A percentile compares a stretch with the other conserved stretches of the same genome.
Evolutionary conservation across 2,329 filamentous ascomycete species (phyloP).

Genomic region (Pseudopyrenochaeta lycopersici): DNA sequence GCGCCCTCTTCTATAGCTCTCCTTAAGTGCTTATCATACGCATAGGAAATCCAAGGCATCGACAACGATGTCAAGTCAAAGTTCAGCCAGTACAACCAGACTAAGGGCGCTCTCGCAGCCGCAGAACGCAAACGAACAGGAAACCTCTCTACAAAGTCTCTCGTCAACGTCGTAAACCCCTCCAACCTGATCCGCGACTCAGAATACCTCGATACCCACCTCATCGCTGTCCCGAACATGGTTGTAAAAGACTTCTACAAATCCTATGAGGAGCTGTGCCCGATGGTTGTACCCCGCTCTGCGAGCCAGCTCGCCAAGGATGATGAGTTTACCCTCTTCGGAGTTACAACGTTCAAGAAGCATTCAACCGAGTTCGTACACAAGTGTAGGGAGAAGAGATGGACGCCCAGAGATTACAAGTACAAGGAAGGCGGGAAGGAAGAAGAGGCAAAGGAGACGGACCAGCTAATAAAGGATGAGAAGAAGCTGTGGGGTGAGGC

Average conservation of each 20-base stretch:
- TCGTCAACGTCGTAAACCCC: conserved; percentile 87
- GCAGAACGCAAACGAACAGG: conserved; percentile 91
- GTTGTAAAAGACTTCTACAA: conserved; percentile 87
- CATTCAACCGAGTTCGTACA: conserved; percentile 85
- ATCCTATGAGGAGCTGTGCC: conserved; percentile 85
- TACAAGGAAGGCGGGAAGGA: conserved; percentile 90
- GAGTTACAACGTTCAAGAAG: conserved; percentile 94
- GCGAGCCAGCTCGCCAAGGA: conserved; percentile 82
- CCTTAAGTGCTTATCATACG: neutral
- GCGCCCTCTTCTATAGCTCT: neutral
- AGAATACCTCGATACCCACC: conserved; percentile 95
- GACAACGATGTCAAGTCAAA: conserved; percentile 97
- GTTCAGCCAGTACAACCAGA: conserved; percentile 90
- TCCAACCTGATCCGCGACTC: conserved; percentile 79
- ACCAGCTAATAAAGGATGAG: conserved; percentile 83
- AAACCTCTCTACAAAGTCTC: conserved; percentile 92
- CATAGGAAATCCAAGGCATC: conserved; percentile 84
- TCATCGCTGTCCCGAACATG: conserved; percentile 85
- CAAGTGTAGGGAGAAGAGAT: conserved; percentile 91
- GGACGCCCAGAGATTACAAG: conserved; percentile 94
- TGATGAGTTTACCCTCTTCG: conserved; percentile 87
- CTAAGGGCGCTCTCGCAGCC: conserved; percentile 83
- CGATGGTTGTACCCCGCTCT: conserved; percentile 94
- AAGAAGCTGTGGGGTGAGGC: conserved; percentile 93
- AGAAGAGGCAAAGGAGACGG: conserved; percentile 86